Conservation (phyloP, 108 stramenopile species). For the Epithemia pelagica region DNA sequence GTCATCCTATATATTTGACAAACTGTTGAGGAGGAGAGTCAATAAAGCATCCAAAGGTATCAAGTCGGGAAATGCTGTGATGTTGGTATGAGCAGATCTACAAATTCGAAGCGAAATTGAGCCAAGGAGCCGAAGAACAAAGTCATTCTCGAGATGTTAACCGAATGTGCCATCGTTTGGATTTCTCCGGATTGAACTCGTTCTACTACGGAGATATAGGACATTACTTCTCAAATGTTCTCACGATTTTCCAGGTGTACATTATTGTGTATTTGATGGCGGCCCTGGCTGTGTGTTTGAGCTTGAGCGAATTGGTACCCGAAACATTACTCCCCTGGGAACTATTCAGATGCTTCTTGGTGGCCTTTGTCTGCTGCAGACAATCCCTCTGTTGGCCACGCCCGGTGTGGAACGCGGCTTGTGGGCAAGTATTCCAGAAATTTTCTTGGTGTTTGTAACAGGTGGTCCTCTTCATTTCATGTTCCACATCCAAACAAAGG, state of each 20-base stretch:
- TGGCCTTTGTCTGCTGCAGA: conserved; percentile 93
- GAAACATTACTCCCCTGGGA: conserved; percentile 90
- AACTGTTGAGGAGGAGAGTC: conserved; percentile 93
- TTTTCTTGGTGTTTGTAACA: conserved; percentile 88
- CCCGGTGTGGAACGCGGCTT: conserved; percentile 94
- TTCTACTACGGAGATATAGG: conserved; percentile 99
- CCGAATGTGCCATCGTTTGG: conserved; percentile 89
- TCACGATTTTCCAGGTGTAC: conserved; percentile 91
- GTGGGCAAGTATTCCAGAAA: conserved; percentile 76
- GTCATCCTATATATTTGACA: conserved; percentile 98
- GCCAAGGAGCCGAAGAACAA: conserved; percentile 98
- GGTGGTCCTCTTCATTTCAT: conserved; percentile 98
- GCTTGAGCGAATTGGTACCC: conserved; percentile 89
- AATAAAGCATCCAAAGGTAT: conserved; percentile 97
- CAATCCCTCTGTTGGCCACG: conserved; percentile 94
- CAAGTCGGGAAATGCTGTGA: conserved; percentile 98
- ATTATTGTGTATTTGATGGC: conserved; percentile 91
- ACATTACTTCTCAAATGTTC: conserved; percentile 92
- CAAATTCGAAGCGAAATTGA: conserved; percentile 98
- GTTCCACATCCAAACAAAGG: conserved; percentile 99
- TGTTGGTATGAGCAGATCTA: conserved; percentile 99
- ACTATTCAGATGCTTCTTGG: conserved; percentile 91
- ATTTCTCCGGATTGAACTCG: conserved; percentile 94
- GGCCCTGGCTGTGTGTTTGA: conserved; percentile 85
- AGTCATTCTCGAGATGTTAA: conserved; percentile 94